These are phyloP conservation scores for Eucalyptus virginea DNA, from an alignment of 345 rosid species.

Conservation along the genomic window DNA sequence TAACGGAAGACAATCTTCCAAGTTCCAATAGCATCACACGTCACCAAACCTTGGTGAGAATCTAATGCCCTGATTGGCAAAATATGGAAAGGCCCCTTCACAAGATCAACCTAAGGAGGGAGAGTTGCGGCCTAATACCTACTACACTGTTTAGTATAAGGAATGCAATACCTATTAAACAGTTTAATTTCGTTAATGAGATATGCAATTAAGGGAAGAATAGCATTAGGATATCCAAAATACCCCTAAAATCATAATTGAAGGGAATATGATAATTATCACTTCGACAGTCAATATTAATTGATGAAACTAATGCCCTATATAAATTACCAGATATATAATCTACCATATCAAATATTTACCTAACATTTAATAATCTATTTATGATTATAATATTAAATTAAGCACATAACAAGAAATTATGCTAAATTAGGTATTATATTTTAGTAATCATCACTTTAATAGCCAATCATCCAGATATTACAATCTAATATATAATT, in stretches of 20 bases:
- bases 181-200: background rate
- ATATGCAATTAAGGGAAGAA: background rate
- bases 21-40: background rate
- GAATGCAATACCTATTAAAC: background rate
- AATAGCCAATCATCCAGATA: background rate
- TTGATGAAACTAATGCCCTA: background rate
- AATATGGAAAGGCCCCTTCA: background rate
- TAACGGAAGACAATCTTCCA: background rate
- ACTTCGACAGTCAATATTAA: background rate
- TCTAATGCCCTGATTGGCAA: background rate
- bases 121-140: background rate
- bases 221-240: background rate
- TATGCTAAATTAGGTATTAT: background rate
- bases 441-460: background rate
- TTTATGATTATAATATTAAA: background rate
- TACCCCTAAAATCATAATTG: background rate
- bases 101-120: background rate
- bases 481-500: background rate
- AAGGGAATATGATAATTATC: background rate
- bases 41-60: background rate
- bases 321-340: background rate
- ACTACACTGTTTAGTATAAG: background rate
- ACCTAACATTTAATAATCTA: background rate
- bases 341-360: background rate
- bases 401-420: background rate